Base-by-base conservation (phyloP, 1,139 yeast genomes). In the Candida tetrigidarum region DNA sequence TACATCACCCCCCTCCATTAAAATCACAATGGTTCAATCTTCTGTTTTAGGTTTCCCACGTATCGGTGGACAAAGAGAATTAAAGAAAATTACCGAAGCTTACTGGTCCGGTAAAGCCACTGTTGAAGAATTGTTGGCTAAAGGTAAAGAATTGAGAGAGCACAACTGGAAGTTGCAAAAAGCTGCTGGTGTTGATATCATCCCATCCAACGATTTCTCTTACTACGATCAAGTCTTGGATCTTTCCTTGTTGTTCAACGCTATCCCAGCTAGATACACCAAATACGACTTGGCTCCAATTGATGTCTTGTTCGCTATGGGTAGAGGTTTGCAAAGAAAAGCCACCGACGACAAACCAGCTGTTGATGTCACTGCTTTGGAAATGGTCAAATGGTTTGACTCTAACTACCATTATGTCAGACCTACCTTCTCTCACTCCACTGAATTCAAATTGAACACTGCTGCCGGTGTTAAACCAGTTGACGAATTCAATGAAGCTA, bases 331-430 rank as follows among this genome's bases (percentile, higher is more conserved):
- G 71, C 99, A 95, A 81, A 89, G 95, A 78, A 85, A 87, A 75
- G 96, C 96, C 58, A 87, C 95, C 57, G 97, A 87, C 59, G 69
- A 92, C 58, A 70, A 84, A 52, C 81, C 86, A 59, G 96, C 96
- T 58, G 97, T 93, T 60, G 99, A 95, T 74, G 99, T 93, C 52
- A 93, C 98, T 56, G 99, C 99, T 62, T 83, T 90, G 73, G 99
- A 93, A 83, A 93, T 93, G 99, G 99, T 93, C 62, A 93, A 93
- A 81, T 93, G 99, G 99, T 93, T 93, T 62, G 99, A 93, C 76
- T 88, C 98, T 55, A 93, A 93, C 89, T 93, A 93, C 88, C 99
- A 93, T 76, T 95, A 93, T 72, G 98, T 93, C 65, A 90, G 99
- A 83, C 99, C 99, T 74, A 95, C 99, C 60, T 90, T 93, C 78